phyloP scores from a whole-genome alignment of 2,329 filamentous ascomycete genomes.

The Coniochaeta hoffmannii region DNA sequence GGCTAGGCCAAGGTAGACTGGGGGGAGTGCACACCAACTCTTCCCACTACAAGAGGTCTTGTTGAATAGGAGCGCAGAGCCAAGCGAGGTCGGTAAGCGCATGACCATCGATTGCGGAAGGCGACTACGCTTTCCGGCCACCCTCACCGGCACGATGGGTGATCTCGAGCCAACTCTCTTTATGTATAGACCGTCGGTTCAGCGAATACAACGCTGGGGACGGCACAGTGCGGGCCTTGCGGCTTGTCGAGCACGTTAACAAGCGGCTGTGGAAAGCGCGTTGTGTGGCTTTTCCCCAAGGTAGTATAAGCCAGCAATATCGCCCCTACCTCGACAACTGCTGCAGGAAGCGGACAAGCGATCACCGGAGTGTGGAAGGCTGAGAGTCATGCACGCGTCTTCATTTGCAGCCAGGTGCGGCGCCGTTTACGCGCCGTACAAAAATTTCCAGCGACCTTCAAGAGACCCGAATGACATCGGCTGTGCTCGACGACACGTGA shows the following conservation, averaged over 20 bases:
- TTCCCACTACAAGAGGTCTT: not conserved
- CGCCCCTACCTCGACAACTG: no score
- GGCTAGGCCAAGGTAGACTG: no score
- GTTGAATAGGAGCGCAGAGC: not conserved
- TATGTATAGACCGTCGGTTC: no score
- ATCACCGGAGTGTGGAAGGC: not conserved
- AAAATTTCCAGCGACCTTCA: no score
- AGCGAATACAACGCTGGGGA: not conserved
- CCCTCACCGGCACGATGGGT: not conserved
- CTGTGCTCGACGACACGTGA: no score
- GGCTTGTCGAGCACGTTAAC: not conserved
- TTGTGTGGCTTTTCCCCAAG: no score
- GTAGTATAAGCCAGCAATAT: no score
- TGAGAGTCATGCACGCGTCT: not conserved
- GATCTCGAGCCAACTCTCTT: not conserved
- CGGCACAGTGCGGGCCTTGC: not conserved
- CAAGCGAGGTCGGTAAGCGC: not conserved
- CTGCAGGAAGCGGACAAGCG: no score
- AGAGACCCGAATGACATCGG: no score
- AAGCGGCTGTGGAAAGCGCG: no score
- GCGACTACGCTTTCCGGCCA: not conserved
- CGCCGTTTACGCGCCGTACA: no score
- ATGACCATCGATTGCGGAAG: not conserved
- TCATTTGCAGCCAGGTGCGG: not conserved
- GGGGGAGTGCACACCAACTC: not conserved